A percentile compares a stretch with the other conserved stretches of the same genome.
Conservation (phyloP, 129 eudicot species). For the Flaveria brownii region DNA sequence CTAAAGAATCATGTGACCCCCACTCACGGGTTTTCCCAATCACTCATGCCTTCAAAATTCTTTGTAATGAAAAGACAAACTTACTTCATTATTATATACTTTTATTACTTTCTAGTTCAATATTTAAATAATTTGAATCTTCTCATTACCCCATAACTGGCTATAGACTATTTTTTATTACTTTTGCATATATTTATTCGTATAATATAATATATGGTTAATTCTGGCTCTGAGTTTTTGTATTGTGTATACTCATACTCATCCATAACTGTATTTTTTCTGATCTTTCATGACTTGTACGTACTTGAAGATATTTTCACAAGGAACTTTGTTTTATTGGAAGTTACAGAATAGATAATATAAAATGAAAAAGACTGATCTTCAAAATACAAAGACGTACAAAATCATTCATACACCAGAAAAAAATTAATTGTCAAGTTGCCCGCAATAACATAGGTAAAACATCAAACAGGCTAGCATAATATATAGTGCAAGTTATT, state of each 20-base stretch:
- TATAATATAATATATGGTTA: constrained; percentile 4
- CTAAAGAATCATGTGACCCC: constrained; percentile 34
- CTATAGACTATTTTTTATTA: background rate
- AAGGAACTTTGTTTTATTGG: background rate
- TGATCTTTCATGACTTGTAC: constrained; percentile 1
- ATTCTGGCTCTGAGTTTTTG: background rate
- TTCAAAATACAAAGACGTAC: background rate
- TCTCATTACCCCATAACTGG: constrained; percentile 12
- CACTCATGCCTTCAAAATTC: constrained; percentile 35
- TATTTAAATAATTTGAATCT: constrained; percentile 32
- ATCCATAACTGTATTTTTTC: background rate
- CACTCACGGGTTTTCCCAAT: constrained; percentile 38
- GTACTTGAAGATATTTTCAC: constrained; percentile 19
- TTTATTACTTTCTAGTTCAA: background rate
- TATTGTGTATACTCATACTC: constrained; percentile 15
- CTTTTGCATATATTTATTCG: background rate
- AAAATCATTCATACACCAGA: background rate
- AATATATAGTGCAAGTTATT: no score
- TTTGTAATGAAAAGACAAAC: constrained; percentile 27
- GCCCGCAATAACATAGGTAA: background rate
- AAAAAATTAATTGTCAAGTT: background rate
- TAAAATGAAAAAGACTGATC: background rate
- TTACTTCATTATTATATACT: constrained; percentile 5
- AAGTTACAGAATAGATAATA: background rate
- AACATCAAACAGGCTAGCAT: no score